Base-by-base conservation (phyloP, 164 flowering plant species). In the Magnolia sinica region DNA sequence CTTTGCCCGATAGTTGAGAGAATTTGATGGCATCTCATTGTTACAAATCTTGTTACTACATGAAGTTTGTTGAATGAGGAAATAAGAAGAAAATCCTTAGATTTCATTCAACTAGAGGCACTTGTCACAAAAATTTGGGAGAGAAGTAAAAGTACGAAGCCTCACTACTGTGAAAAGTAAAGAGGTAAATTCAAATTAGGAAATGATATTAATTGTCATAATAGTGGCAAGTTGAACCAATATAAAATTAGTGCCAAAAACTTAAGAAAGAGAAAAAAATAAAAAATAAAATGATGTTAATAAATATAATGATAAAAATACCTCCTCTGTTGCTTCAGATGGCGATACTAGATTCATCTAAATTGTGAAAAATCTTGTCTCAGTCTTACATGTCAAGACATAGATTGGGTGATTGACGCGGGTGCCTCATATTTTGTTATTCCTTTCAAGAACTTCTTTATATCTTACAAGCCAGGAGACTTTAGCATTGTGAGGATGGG, bases 101-200 rank as follows among this genome's bases (percentile, higher is more conserved):
- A 22, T 19, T 49, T 22, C n/a, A 7, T 31, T 70, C 52, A 70
- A 31, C 18, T 1, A 37, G n/a, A 45, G 2, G 73, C 73, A 37
- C 9, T 49, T 45, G 73, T 70, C 50, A 49, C 2, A 45, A 22
- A 70, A 37, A 70, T 7, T 14, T 18, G 11, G 4, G 52, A 22
- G 73, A 70, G 58, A 49, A 70, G 73, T 70, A 70, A 19, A 16
- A 70, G 73, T 50, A 70, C 27, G 19, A 70, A 70, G 8, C 73
- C 29, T 70, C 20, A 49, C 16, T n/a, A 29, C 9, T 13, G 4
- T 31, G 52, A 70, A 8, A 70, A 50, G 16, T 50, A 13, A 70
- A 49, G 18, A 45, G n/a, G 10, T 29, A 7, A 20, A 70, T 70
- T 11, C 20, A 70, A 70, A 1, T 14, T 7, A 24, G 22, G 45